These are phyloP conservation scores for Thraustotheca clavata DNA, from an alignment of 352 stramenopile species.

Conservation along the genomic window DNA sequence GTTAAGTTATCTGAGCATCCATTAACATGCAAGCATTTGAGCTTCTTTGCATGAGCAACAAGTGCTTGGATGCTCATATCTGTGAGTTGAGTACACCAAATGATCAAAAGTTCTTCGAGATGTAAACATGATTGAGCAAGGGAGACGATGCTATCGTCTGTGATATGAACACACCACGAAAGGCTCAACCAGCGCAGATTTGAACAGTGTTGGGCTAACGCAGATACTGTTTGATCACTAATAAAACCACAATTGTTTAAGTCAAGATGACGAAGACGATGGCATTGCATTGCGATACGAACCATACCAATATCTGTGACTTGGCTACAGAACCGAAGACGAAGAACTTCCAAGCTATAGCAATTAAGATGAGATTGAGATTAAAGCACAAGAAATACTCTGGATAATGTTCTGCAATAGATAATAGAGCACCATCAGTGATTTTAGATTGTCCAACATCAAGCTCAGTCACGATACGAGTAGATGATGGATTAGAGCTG, in stretches of 20 bases:
- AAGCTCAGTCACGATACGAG: constrained; percentile 36
- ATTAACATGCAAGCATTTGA: constrained; percentile 45
- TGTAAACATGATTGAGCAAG: constrained; percentile 51
- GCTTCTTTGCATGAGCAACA: constrained; percentile 20
- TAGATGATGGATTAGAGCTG: background rate
- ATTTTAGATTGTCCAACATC: constrained; percentile 69
- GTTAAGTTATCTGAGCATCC: constrained; percentile 59
- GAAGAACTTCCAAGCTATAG: constrained; percentile 46
- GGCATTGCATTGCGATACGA: constrained; percentile 44
- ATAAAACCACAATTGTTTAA: constrained; percentile 78
- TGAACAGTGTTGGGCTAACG: constrained; percentile 33
- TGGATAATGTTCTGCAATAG: constrained; percentile 50
- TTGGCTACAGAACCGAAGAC: constrained; percentile 63
- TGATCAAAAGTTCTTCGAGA: constrained; percentile 53
- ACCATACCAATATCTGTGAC: constrained; percentile 72
- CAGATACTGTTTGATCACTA: constrained; percentile 49
- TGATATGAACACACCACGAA: constrained; percentile 86
- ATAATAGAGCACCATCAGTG: constrained; percentile 57
- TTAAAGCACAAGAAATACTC: background rate
- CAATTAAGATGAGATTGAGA: background rate
- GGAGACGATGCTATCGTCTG: constrained; percentile 69
- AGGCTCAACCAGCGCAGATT: constrained; percentile 61
- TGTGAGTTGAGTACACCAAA: constrained; percentile 81
- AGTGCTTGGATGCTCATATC: constrained; percentile 54
- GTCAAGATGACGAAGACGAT: constrained; percentile 42